These are phyloP conservation scores for Candida sp. DNA, from an alignment of 1,139 yeast species.

Conservation along the genomic window DNA sequence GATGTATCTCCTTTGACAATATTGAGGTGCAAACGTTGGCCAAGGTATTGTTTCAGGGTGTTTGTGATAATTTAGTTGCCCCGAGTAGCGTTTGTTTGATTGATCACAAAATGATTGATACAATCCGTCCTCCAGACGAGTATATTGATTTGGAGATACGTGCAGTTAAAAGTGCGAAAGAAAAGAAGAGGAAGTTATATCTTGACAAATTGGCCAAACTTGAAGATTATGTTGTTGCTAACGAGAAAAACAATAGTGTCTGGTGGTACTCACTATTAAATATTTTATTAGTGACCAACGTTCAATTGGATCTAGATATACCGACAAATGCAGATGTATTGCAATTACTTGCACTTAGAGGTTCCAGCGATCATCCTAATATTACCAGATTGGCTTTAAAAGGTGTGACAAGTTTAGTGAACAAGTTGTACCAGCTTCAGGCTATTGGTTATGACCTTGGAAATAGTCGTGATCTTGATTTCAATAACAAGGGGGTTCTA, in stretches of 20 bases:
- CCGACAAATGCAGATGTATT: constrained; percentile 43
- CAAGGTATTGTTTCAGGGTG: constrained; percentile 45
- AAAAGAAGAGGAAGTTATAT: constrained; percentile 46
- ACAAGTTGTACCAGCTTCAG: constrained; percentile 51
- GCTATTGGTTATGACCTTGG: constrained; percentile 50
- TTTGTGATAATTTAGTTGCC: constrained; percentile 46
- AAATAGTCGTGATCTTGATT: constrained; percentile 42
- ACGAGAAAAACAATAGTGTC: constrained; percentile 41
- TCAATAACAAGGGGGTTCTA: constrained; percentile 33
- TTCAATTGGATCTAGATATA: constrained; percentile 57
- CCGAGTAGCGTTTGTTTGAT: constrained; percentile 63
- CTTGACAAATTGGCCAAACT: constrained; percentile 38
- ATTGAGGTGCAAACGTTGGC: constrained; percentile 50
- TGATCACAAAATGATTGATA: constrained; percentile 41
- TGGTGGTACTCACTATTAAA: constrained; percentile 70
- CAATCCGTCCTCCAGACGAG: constrained; percentile 63
- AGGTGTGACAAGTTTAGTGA: constrained; percentile 57
- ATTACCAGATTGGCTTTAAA: constrained; percentile 62
- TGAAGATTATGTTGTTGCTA: constrained; percentile 39
- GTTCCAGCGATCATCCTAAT: constrained; percentile 71
- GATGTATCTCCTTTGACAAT: constrained; percentile 60
- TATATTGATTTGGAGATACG: constrained; percentile 53
- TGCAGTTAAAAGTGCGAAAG: constrained; percentile 57
- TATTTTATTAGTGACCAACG: constrained; percentile 48
- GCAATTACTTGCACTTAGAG: constrained; percentile 46